phyloP scores from a whole-genome alignment of 179 eudicot genomes.

The Camellia oleifera region DNA sequence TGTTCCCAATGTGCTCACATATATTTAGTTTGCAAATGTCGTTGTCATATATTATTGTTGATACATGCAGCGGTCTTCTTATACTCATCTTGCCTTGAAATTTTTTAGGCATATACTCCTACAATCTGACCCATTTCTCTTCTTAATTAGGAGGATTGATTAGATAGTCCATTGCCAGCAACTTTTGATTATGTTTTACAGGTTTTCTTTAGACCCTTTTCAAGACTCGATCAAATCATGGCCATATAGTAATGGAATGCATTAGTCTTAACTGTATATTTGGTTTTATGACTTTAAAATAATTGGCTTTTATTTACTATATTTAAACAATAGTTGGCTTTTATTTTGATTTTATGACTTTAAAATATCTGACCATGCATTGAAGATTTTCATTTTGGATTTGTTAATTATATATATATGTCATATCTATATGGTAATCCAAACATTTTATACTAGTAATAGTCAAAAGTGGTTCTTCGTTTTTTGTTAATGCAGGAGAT shows the following conservation, averaged over 20 bases:
- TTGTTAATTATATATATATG: no score
- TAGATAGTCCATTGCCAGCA: constrained; percentile 87
- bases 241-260: constrained; percentile 11
- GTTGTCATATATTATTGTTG: not conserved
- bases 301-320: no score
- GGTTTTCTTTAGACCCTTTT: constrained; percentile 45
- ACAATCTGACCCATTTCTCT: constrained; percentile 23
- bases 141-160: constrained; percentile 22
- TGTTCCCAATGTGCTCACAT: not conserved
- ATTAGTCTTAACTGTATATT: constrained; percentile 13
- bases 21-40: not conserved
- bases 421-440: no score
- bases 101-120: constrained; percentile 7
- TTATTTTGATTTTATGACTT: no score
- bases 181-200: constrained; percentile 88
- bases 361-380: no score
- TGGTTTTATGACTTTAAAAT: no score
- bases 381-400: no score
- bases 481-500: no score
- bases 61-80: not conserved
- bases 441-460: no score
- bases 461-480: no score
- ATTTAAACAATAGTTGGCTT: no score
- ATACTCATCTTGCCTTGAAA: constrained; percentile 13
- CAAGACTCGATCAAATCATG: constrained; percentile 22